Conservation (phyloP, 2,329 filamentous ascomycete species). For the Pestalotiopsis sp. region DNA sequence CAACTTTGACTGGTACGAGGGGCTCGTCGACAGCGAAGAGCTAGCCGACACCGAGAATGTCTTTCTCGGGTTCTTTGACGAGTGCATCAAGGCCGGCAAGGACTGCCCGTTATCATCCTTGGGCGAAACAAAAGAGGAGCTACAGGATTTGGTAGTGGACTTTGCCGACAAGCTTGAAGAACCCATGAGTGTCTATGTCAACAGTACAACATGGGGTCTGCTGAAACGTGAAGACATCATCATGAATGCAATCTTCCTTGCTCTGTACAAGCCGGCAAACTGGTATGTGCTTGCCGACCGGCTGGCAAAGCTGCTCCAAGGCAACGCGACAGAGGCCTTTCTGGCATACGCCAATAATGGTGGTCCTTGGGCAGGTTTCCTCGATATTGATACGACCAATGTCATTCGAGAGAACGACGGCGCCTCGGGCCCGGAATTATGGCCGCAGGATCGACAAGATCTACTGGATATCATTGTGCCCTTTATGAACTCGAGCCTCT, state of each 20-base stretch:
- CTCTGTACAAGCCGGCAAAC: constrained; percentile 39
- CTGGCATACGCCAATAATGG: constrained; percentile 33
- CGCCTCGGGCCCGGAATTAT: constrained; percentile 30
- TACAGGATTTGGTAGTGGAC: constrained; percentile 34
- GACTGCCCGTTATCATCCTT: constrained; percentile 45
- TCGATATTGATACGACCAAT: constrained; percentile 29
- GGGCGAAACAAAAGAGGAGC: constrained; percentile 36
- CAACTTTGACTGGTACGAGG: constrained; percentile 32
- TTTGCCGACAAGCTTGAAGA: constrained; percentile 37
- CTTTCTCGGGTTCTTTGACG: constrained; percentile 44
- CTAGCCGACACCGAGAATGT: constrained; percentile 46
- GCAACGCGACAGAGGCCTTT: constrained; percentile 43
- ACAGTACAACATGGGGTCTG: constrained; percentile 40
- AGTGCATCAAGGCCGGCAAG: constrained; percentile 50
- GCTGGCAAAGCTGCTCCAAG: constrained; percentile 37
- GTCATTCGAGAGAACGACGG: constrained; percentile 36
- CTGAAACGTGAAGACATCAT: constrained; percentile 40
- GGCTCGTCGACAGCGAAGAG: constrained; percentile 38
- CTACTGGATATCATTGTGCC: constrained; percentile 38
- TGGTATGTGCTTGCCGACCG: constrained; percentile 40
- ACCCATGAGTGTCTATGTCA: constrained; percentile 45
- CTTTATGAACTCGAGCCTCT: constrained; percentile 35
- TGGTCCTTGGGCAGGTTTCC: constrained; percentile 16
- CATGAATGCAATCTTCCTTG: constrained; percentile 39
- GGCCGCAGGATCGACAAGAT: constrained; percentile 35